These are phyloP conservation scores for Termitomyces sp. DNA, from an alignment of 768 basidiomycete species.

Conservation along the genomic window DNA sequence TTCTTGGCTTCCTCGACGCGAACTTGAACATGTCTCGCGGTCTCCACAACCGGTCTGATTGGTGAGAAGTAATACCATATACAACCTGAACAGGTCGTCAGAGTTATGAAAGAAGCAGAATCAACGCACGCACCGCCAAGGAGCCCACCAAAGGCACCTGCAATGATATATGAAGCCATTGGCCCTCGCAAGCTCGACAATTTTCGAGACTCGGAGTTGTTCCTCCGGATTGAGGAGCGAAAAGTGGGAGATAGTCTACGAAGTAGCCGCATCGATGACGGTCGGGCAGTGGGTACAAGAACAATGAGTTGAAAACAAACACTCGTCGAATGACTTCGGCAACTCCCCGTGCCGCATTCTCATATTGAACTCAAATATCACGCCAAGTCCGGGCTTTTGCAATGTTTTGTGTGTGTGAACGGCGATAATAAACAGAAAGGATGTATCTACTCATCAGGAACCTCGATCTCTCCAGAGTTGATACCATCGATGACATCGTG, in stretches of 20 bases:
- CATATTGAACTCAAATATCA: too few relatives aligned
- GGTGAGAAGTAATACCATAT: slow-evolving; percentile 36
- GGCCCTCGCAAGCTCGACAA: background rate
- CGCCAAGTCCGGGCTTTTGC: slow-evolving; percentile 9
- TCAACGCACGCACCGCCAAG: background rate
- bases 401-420: slow-evolving; percentile 8
- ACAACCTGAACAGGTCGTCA: slow-evolving; percentile 23
- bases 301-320: too few relatives aligned
- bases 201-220: background rate
- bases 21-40: slow-evolving; percentile 24
- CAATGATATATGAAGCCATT: slow-evolving; percentile 2
- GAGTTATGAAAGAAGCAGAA: background rate
- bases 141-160: background rate
- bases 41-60: slow-evolving; percentile 29
- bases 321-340: too few relatives aligned
- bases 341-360: too few relatives aligned
- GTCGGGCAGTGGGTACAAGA: too few relatives aligned
- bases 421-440: slow-evolving; percentile 21
- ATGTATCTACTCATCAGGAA: slow-evolving; percentile 72
- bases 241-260: background rate
- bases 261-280: background rate
- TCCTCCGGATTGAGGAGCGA: background rate
- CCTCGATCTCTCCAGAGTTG: slow-evolving; percentile 78
- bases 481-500: slow-evolving; percentile 92
- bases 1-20: slow-evolving; percentile 16